Percentiles rank a stretch among this genome's conserved stretches.
These are phyloP conservation scores for Kingdonia uniflora DNA, from an alignment of 164 flowering plant species.

Conservation along the genomic window DNA sequence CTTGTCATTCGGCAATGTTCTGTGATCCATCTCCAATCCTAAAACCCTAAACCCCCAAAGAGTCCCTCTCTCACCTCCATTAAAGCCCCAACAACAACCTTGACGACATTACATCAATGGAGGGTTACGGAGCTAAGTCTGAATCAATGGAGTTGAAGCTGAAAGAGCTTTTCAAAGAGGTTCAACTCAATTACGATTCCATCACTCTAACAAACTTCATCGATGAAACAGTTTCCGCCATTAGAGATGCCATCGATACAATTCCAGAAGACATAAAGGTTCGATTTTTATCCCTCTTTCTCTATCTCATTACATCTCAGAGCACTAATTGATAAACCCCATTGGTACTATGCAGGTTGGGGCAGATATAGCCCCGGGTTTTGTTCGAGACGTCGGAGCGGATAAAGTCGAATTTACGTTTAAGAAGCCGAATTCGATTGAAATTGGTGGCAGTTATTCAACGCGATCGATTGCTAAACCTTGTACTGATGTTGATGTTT, in stretches of 20 bases:
- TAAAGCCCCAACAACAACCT: too few species aligned
- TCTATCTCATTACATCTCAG: too few species aligned
- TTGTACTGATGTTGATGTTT: slow-evolving; percentile 50
- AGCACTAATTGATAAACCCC: too few species aligned
- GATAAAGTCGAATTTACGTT: slow-evolving; percentile 75
- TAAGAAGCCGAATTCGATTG: slow-evolving; percentile 47
- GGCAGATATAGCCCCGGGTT: slow-evolving; percentile 57
- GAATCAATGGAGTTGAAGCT: slow-evolving; percentile 40
- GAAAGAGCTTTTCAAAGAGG: slow-evolving; percentile 61
- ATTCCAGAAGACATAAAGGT: slow-evolving; percentile 57
- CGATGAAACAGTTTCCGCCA: slow-evolving; percentile 46
- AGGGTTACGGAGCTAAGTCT: neutral
- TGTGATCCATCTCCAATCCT: too few species aligned
- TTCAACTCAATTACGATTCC: slow-evolving; percentile 40
- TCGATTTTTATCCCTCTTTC: neutral
- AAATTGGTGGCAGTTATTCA: slow-evolving; percentile 74
- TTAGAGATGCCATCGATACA: slow-evolving; percentile 37
- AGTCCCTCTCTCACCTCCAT: too few species aligned
- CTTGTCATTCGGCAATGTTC: too few species aligned
- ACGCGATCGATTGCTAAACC: slow-evolving; percentile 50
- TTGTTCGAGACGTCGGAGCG: slow-evolving; percentile 65
- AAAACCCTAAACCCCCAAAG: too few species aligned
- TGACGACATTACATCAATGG: slow-evolving; percentile 8
- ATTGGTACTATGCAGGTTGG: slow-evolving; percentile 37
- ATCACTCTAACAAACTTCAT: slow-evolving; percentile 32